A percentile compares a stretch with the other conserved stretches of the same genome.
These are phyloP conservation scores for Dactylis glomerata DNA, from an alignment of 176 grass and related monocot genomes.

Conservation along the genomic window DNA sequence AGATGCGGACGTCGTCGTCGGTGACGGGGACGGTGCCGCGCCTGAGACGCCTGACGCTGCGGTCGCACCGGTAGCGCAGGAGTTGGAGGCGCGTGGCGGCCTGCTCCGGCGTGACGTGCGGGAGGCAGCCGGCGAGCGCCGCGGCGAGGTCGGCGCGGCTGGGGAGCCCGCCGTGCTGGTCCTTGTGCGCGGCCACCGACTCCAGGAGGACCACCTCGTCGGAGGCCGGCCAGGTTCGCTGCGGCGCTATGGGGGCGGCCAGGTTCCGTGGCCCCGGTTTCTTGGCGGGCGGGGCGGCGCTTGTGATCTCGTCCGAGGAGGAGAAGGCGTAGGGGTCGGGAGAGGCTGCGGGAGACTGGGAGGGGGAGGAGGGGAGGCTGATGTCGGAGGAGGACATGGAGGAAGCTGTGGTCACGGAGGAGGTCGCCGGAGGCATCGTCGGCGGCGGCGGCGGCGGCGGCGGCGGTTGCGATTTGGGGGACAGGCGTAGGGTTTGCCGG, in stretches of 20 bases:
- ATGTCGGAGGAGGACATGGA: neutral
- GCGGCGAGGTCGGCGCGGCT: neutral
- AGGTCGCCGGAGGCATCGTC: neutral
- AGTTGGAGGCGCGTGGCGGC: rapidly evolving
- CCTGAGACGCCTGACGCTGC: neutral
- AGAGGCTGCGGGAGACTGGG: neutral
- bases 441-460: conserved; percentile 1
- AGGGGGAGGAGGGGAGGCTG: conserved; percentile 2
- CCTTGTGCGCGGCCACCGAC: neutral
- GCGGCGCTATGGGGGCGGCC: rapidly evolving
- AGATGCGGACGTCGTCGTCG: conserved; percentile 1
- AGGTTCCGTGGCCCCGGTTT: neutral
- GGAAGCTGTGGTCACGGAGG: neutral
- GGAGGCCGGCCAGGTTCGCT: neutral
- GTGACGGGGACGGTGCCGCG: conserved; percentile 17
- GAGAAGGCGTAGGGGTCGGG: neutral
- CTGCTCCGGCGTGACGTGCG: neutral
- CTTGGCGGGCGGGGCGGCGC: neutral
- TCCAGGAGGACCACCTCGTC: conserved; percentile 8
- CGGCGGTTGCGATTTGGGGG: neutral
- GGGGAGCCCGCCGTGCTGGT: neutral
- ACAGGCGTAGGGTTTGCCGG: neutral
- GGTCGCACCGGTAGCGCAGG: neutral
- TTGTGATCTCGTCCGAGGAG: neutral
- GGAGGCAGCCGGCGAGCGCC: neutral